phyloP scores from a whole-genome alignment of 2,329 filamentous ascomycete genomes.

The Sclerotinia minor region DNA sequence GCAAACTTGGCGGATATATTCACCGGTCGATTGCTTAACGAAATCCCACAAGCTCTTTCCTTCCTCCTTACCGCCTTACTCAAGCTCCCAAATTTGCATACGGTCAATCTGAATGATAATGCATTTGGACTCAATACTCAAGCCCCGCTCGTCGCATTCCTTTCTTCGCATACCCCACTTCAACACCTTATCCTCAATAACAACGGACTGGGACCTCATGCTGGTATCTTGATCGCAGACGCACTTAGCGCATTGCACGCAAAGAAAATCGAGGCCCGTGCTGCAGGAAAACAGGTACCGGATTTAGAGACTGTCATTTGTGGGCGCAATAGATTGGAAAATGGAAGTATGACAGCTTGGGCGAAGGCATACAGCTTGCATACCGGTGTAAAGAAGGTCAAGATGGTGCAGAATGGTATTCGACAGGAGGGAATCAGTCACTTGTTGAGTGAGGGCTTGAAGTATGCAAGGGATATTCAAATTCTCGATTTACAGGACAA shows the following conservation, averaged over 20 bases:
- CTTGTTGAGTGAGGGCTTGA: slow-evolving; percentile 76
- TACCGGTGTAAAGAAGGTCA: slow-evolving; percentile 76
- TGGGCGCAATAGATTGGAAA: slow-evolving; percentile 92
- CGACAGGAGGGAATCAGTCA: slow-evolving; percentile 86
- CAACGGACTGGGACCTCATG: slow-evolving; percentile 91
- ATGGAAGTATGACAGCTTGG: slow-evolving; percentile 95
- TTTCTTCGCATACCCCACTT: slow-evolving; percentile 82
- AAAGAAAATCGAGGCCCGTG: slow-evolving; percentile 78
- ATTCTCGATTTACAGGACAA: slow-evolving; percentile 95
- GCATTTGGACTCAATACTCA: slow-evolving; percentile 96
- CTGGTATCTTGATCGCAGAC: slow-evolving; percentile 85
- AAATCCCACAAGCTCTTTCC: slow-evolving; percentile 88
- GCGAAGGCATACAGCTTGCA: slow-evolving; percentile 83
- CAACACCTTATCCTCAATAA: slow-evolving; percentile 97
- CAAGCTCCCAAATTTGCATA: slow-evolving; percentile 81
- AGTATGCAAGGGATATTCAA: slow-evolving; percentile 65
- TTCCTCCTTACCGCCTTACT: slow-evolving; percentile 83
- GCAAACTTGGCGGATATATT: slow-evolving; percentile 98
- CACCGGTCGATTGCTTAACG: slow-evolving; percentile 86
- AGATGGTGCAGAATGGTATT: slow-evolving; percentile 99
- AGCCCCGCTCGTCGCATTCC: slow-evolving; percentile 87
- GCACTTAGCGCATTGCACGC: slow-evolving; percentile 79
- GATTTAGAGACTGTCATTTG: slow-evolving; percentile 95
- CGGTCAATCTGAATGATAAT: slow-evolving; percentile 95
- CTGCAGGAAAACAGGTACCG: slow-evolving; percentile 70